Percentiles rank a stretch among this genome's conserved stretches.
Conservation (phyloP, 352 stramenopile genomes). For the Pythium chondricola region DNA sequence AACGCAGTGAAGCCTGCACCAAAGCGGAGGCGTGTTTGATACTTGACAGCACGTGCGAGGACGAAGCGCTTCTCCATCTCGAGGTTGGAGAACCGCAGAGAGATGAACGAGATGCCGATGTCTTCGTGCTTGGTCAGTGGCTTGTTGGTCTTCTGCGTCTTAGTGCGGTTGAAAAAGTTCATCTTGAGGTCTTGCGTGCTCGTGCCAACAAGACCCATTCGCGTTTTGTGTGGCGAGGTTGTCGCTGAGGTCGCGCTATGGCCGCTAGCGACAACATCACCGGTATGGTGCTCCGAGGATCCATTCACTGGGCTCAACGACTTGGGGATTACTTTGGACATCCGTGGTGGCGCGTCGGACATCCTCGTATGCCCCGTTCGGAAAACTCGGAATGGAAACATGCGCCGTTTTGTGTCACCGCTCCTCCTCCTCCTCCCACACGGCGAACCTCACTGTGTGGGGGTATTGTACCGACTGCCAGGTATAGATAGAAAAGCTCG, state of each 20-base stretch:
- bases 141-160: slow-evolving; percentile 18
- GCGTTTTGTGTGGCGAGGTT: slow-evolving; percentile 27
- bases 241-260: slow-evolving; percentile 17
- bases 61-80: slow-evolving; percentile 67
- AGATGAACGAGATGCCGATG: slow-evolving; percentile 70
- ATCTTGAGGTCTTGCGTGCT: slow-evolving; percentile 67
- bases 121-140: slow-evolving; percentile 56
- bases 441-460: neutral
- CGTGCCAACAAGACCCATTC: slow-evolving; percentile 38
- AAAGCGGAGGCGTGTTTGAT: slow-evolving; percentile 68
- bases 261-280: slow-evolving; percentile 26
- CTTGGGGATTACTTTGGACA: slow-evolving; percentile 77
- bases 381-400: slow-evolving; percentile 73
- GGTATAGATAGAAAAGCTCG: too few relatives aligned
- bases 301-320: slow-evolving; percentile 19
- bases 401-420: slow-evolving; percentile 15
- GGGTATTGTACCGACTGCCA: slow-evolving; percentile 2
- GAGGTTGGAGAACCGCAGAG: slow-evolving; percentile 57
- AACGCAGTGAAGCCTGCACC: slow-evolving; percentile 70
- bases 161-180: slow-evolving; percentile 58
- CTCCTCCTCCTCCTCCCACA: neutral
- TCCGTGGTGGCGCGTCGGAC: slow-evolving; percentile 54
- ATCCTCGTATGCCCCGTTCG: slow-evolving; percentile 73
- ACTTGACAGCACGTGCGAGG: slow-evolving; percentile 45
- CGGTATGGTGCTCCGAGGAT: slow-evolving; percentile 12